Base-by-base conservation (phyloP, 2,329 filamentous ascomycete species). In the Sporothrix phasma region DNA sequence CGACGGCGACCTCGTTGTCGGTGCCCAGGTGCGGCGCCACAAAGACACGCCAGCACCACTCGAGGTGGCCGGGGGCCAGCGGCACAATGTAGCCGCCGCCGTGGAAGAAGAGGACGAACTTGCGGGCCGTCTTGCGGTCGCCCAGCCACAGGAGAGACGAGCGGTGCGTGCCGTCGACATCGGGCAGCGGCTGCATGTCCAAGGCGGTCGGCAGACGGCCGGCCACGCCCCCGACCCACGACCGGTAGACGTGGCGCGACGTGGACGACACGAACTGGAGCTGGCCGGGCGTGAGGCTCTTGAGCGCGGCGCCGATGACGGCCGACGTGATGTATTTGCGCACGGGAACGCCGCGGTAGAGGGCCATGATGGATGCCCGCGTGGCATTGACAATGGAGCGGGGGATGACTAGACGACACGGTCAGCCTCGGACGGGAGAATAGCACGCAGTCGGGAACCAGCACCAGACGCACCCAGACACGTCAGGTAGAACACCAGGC, bases 21-120 rank as follows among this genome's bases (percentile, higher is more conserved):
- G 53, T 43, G 19, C 13, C 15, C 2, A 41, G 3, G 13, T 41
- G 34, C 34, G 37, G 53, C 19, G 11, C 10, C 6, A 58, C 53
- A 10, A 43, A 58, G 6, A 58, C 53, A 15, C 53, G 53, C 53
- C 53, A 58, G 34, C 53, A 58, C 53, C 53, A 58, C 15, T 58
- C 53, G 1, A 58, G 22, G 2, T 58, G 53, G 37, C 53, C 53
- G 1, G n/a, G 34, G 2, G 29, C 0, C 2, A 58, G 37, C 11
- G 53, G 53, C 24, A 37, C 53, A 5, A 58, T 8, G 22, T 58
- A 58, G 22, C 53, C 53, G 15, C 53, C 53, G 22, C 53, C 53
- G 13, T 58, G 53, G 22, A 58, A 29, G 15, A 58, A 58, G 1
- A 58, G 13, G 5, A 58, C 37, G 13, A 17, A 26, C 6, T 26